Percentiles rank a stretch among this genome's conserved stretches.
Evolutionary conservation across 176 grass and related monocot genomes (phyloP).

Genomic region (Urochloa ruziziensis): DNA sequence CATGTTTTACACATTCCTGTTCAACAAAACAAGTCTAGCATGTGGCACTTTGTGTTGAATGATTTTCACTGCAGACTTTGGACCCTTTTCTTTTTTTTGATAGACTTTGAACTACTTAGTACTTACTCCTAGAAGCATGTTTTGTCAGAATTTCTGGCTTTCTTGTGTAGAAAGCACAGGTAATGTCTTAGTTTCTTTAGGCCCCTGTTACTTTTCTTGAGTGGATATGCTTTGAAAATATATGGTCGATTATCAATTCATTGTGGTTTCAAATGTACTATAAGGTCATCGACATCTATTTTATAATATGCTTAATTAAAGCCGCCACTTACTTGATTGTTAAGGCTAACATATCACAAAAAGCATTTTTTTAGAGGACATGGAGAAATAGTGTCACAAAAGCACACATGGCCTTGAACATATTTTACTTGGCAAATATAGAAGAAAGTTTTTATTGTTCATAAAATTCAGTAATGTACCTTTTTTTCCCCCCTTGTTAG

Average conservation of each 20-base stretch:
- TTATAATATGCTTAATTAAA: no score
- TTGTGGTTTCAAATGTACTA: background rate
- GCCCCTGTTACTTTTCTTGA: background rate
- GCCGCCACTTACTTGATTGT: no score
- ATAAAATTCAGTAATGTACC: background rate
- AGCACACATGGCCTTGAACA: background rate
- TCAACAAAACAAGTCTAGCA: background rate
- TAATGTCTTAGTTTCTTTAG: background rate
- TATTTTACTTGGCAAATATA: background rate
- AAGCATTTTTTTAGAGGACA: background rate
- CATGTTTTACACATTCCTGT: background rate
- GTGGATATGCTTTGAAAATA: background rate
- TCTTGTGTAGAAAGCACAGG: background rate
- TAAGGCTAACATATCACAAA: background rate
- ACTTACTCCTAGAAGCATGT: background rate
- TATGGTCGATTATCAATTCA: no score
- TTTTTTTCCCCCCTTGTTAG: conserved; percentile 37
- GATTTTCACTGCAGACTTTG: background rate
- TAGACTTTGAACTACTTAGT: background rate
- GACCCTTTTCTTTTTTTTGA: no score
- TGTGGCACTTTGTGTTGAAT: background rate
- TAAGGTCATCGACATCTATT: no score
- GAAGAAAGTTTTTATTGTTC: background rate
- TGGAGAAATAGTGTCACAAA: background rate
- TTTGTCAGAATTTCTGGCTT: background rate